Base-by-base conservation (phyloP, 2,329 filamentous ascomycete genomes). In the Hymenoscyphus scutula region DNA sequence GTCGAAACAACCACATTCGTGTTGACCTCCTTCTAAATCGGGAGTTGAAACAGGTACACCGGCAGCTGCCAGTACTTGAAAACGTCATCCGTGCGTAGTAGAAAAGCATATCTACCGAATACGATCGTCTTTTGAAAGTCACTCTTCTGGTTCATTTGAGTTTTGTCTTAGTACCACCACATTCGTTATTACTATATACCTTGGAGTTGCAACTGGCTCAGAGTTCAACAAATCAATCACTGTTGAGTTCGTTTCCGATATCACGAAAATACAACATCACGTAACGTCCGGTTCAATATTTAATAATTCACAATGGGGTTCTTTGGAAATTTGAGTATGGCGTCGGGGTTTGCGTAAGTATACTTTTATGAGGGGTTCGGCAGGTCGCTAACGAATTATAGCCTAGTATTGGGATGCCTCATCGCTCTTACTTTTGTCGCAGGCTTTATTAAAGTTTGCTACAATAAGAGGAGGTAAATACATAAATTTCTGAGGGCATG, bases 401-500 rank as follows among this genome's bases (percentile, higher is more conserved):
- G 69, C 3, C 65, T 71, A 59, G 55, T 68, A 27, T 58, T 71
- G 17, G 67, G 65, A 29, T 56, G 54, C 45, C 60, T 71, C 2
- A 60, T 70, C 41, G 59, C 59, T 8, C 6, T 68, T 6, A 60
- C 67, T 17, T 68, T 71, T 37, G 27, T 61, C 8, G 71, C 67
- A 45, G 68, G 68, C 5, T 60, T 69, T 1, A 59, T 68, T 11
- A 71, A 70, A 56, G 45, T 69, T 38, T 61, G 32, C 13, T 62
- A 65, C 5, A 71, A 68, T 32, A 71, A 67, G 55, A 63, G 65
- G 65, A 69, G 67, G 71, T 71, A 56, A 38, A 65, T 53, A 34
- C 8, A 19, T 34, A 45, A 45, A 11, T 27, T 37, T 13, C 11
- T 34, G 7, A 15, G 45, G 11, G 23, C 15, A 10, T 11, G 8